These are phyloP conservation scores for Cladorrhinum samala DNA, from an alignment of 495 filamentous ascomycete genomes.

Conservation along the genomic window DNA sequence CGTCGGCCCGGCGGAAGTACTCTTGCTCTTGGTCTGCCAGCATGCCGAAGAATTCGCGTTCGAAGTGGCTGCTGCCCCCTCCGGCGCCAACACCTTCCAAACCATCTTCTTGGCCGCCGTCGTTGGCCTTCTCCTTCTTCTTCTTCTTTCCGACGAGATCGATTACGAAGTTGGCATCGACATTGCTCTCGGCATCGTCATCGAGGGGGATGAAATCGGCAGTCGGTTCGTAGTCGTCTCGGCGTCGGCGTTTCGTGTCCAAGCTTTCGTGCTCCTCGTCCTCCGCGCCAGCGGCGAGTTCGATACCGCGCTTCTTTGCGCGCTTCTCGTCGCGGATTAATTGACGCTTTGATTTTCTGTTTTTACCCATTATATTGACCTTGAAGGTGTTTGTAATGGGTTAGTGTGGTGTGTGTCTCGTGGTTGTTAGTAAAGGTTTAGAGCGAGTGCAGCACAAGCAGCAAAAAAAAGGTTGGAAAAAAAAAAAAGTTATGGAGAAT, in stretches of 20 bases:
- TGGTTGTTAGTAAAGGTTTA: too few relatives aligned
- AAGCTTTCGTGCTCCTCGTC: constrained; percentile 15
- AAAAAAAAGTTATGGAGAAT: too few relatives aligned
- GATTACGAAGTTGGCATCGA: constrained; percentile 7
- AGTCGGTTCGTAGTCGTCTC: constrained; percentile 12
- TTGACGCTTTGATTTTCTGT: constrained; percentile 39
- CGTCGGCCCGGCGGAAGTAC: constrained; percentile 84
- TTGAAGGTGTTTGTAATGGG: too few relatives aligned
- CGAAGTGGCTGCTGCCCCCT: constrained; percentile 23
- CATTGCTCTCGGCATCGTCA: constrained; percentile 20
- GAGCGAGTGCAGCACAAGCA: too few relatives aligned
- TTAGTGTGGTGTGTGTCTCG: too few relatives aligned
- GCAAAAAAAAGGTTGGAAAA: too few relatives aligned
- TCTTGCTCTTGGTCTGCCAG: constrained; percentile 86
- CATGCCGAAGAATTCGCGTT: constrained; percentile 75
- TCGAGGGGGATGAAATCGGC: constrained; percentile 29
- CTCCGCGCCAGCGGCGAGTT: constrained; percentile 23
- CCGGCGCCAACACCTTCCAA: not conserved
- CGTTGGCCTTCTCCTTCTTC: not conserved
- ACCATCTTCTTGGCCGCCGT: not conserved
- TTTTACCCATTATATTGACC: constrained; percentile 34
- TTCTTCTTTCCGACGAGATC: not conserved
- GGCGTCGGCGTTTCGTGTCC: constrained; percentile 35
- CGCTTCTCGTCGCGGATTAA: constrained; percentile 42
- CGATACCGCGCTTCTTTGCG: constrained; percentile 34